These are phyloP conservation scores for Coemansia guatemalensis DNA, from an alignment of 192 early-diverging fungal genomes.

Conservation along the genomic window DNA sequence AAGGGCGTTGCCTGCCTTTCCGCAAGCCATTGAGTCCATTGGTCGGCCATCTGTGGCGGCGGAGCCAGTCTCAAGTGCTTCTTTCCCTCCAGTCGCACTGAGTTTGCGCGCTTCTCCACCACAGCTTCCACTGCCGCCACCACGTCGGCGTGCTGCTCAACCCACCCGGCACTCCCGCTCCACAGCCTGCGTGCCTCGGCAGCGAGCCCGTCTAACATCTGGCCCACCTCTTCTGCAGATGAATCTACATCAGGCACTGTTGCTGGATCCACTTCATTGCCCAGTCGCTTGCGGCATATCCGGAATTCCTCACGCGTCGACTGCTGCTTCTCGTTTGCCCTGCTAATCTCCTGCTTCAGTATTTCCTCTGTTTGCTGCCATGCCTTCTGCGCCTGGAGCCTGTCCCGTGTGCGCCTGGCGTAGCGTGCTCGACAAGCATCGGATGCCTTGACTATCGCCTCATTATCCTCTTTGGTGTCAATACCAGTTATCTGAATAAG, in stretches of 20 bases:
- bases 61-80: slow-evolving; percentile 37
- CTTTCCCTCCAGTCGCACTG: slow-evolving; percentile 27
- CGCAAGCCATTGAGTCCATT: slow-evolving; percentile 47
- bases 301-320: slow-evolving; percentile 19
- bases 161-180: slow-evolving; percentile 31
- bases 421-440: slow-evolving; percentile 26
- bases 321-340: background rate
- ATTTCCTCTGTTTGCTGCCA: slow-evolving; percentile 20
- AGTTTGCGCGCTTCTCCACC: slow-evolving; percentile 26
- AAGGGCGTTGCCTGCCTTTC: slow-evolving; percentile 25
- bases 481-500: background rate
- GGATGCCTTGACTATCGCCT: background rate
- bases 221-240: slow-evolving; percentile 11
- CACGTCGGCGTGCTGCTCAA: slow-evolving; percentile 10
- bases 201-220: slow-evolving; percentile 10
- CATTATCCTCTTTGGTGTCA: background rate
- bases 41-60: slow-evolving; percentile 27
- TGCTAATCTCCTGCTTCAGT: slow-evolving; percentile 3
- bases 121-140: slow-evolving; percentile 24
- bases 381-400: slow-evolving; percentile 22
- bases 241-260: slow-evolving; percentile 25
- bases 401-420: slow-evolving; percentile 34
- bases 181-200: slow-evolving; percentile 31
- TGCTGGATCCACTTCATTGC: background rate
- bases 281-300: slow-evolving; percentile 18